phyloP scores from a whole-genome alignment of 768 basidiomycete genomes.

The Suillus weaverae region DNA sequence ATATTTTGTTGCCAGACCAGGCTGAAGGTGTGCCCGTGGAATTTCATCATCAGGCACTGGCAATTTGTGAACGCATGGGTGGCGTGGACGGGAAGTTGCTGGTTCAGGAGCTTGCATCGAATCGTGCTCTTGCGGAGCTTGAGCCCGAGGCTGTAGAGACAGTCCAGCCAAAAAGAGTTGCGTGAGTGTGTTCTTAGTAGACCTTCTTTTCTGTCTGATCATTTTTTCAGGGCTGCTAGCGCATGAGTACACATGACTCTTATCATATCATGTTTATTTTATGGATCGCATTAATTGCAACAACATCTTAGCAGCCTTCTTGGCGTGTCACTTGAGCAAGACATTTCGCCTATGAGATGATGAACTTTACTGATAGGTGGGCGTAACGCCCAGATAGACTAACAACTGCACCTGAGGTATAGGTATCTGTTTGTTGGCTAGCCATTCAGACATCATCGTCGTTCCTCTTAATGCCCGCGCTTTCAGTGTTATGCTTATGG shows the following conservation, averaged over 20 bases:
- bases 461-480: slow-evolving; percentile 13
- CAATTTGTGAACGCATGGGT: slow-evolving; percentile 32
- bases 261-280: background rate
- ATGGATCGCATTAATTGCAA: slow-evolving; percentile 5
- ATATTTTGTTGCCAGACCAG: slow-evolving; percentile 28
- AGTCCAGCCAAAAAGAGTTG: slow-evolving; percentile 18
- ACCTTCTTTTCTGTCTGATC: background rate
- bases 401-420: background rate
- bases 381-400: background rate
- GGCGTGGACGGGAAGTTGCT: slow-evolving; percentile 26
- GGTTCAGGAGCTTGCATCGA: slow-evolving; percentile 1
- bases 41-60: slow-evolving; percentile 26
- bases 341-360: background rate
- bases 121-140: slow-evolving; percentile 5
- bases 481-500: slow-evolving; percentile 50
- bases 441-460: background rate
- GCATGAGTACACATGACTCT: background rate
- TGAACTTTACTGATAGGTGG: background rate
- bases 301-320: background rate
- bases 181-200: slow-evolving; percentile 18
- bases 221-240: background rate
- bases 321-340: background rate
- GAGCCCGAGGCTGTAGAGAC: slow-evolving; percentile 8
- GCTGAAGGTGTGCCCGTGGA: slow-evolving; percentile 31
- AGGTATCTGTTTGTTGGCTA: background rate